Evolutionary conservation across 176 grass and related monocot genomes (phyloP).

Genomic region (Zoysia pacifica): DNA sequence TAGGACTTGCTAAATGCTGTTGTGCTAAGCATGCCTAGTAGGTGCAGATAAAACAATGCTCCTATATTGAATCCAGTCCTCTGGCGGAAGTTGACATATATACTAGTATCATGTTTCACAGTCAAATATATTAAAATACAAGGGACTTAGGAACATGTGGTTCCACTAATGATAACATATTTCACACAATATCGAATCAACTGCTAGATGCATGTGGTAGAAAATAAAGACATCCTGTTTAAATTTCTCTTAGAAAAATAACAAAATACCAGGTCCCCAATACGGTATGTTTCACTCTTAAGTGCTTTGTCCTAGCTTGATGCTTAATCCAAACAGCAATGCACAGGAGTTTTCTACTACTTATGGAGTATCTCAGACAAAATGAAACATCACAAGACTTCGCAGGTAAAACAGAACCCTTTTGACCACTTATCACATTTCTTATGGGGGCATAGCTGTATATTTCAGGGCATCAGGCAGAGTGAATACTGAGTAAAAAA

Average conservation of each 20-base stretch:
- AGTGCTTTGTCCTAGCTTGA: background rate
- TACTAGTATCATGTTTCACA: background rate
- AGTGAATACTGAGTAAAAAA: background rate
- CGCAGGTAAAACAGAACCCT: background rate
- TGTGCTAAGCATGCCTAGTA: background rate
- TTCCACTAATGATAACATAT: background rate
- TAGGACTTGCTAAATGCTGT: background rate
- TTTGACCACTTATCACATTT: background rate
- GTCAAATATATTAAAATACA: background rate
- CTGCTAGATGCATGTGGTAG: background rate
- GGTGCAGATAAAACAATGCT: constrained; percentile 10
- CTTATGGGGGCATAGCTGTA: background rate
- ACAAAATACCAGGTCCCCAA: background rate
- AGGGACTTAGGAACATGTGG: background rate
- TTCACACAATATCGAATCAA: background rate
- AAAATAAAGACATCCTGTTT: background rate
- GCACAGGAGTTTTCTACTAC: background rate
- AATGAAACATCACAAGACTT: background rate
- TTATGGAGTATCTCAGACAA: background rate
- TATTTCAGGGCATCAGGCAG: background rate
- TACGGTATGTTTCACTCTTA: background rate
- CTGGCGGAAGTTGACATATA: background rate
- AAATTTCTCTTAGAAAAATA: background rate
- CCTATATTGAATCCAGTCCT: background rate
- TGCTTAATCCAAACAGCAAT: background rate